phyloP scores from a whole-genome alignment of 2,329 filamentous ascomycete species.

The Metarhizium robertsii region DNA sequence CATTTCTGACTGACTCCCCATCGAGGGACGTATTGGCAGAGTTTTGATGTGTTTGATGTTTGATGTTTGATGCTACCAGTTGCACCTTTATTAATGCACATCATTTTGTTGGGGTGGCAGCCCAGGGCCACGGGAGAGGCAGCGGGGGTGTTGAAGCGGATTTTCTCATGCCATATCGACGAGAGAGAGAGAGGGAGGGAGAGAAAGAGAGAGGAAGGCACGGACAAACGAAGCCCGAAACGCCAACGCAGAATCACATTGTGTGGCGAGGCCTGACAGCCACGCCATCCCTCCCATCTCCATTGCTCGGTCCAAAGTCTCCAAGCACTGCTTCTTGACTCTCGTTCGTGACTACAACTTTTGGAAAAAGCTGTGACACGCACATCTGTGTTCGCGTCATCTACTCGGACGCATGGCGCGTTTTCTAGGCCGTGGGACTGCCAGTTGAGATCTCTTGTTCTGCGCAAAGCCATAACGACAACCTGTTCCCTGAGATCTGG shows the following conservation, averaged over 20 bases:
- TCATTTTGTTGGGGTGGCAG: too few species aligned
- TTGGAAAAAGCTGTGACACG: not conserved
- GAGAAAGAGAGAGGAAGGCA: not conserved
- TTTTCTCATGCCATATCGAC: not conserved
- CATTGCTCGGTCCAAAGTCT: not conserved
- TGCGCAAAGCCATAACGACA: too few species aligned
- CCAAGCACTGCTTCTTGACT: not conserved
- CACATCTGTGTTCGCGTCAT: not conserved
- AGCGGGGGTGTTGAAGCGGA: not conserved
- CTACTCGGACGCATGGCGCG: too few species aligned
- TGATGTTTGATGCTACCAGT: too few species aligned
- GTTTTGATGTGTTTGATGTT: too few species aligned
- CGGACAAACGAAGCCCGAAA: slow-evolving; percentile 5
- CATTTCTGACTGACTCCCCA: not conserved
- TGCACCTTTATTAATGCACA: too few species aligned
- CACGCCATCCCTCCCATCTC: slow-evolving; percentile 1
- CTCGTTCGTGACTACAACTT: too few species aligned
- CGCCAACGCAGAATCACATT: slow-evolving; percentile 4
- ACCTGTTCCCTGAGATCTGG: too few species aligned
- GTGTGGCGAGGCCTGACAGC: slow-evolving; percentile 3
- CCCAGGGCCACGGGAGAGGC: not conserved
- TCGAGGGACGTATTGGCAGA: not conserved
- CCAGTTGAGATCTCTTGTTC: too few species aligned
- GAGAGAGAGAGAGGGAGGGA: not conserved
- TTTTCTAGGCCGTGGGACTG: too few species aligned